A percentile compares a stretch with the other conserved stretches of the same genome.
phyloP scores from a whole-genome alignment of 306 rosid genomes.

The Canavalia gladiata region DNA sequence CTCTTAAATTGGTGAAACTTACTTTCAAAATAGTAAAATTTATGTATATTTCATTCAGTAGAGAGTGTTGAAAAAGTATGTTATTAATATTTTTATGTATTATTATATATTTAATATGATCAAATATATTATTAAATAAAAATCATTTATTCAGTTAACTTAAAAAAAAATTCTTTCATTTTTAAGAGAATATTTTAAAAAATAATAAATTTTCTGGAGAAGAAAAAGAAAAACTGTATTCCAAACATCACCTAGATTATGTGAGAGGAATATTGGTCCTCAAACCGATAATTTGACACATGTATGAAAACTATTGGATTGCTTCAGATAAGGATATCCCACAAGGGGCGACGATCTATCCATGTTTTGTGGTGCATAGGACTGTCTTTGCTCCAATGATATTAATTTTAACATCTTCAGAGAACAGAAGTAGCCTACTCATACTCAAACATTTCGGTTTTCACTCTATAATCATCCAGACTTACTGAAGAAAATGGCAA shows the following conservation, averaged over 20 bases:
- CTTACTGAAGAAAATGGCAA: slow-evolving; percentile 68
- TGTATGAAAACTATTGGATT: slow-evolving; percentile 60
- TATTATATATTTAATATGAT: too few relatives aligned
- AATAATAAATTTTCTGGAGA: neutral
- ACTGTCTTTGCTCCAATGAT: slow-evolving; percentile 46
- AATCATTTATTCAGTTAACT: too few relatives aligned
- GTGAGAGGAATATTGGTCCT: slow-evolving; percentile 2
- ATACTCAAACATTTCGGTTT: slow-evolving; percentile 30
- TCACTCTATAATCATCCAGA: slow-evolving; percentile 28
- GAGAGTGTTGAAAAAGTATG: too few relatives aligned
- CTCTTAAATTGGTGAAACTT: too few relatives aligned
- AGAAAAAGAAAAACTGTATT: neutral
- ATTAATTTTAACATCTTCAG: slow-evolving; percentile 47
- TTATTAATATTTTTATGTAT: too few relatives aligned
- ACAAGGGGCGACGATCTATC: slow-evolving; percentile 62
- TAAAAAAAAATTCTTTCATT: too few relatives aligned
- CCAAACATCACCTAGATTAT: neutral
- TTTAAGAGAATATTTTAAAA: neutral
- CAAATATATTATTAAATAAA: too few relatives aligned
- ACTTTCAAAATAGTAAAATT: too few relatives aligned
- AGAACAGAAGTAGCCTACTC: slow-evolving; percentile 6
- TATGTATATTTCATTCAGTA: too few relatives aligned
- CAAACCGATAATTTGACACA: slow-evolving; percentile 61
- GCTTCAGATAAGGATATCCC: slow-evolving; percentile 69
- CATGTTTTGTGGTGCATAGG: slow-evolving; percentile 60